Conservation (phyloP, 495 filamentous ascomycete genomes). For the Hypoxylon subgilvum region DNA sequence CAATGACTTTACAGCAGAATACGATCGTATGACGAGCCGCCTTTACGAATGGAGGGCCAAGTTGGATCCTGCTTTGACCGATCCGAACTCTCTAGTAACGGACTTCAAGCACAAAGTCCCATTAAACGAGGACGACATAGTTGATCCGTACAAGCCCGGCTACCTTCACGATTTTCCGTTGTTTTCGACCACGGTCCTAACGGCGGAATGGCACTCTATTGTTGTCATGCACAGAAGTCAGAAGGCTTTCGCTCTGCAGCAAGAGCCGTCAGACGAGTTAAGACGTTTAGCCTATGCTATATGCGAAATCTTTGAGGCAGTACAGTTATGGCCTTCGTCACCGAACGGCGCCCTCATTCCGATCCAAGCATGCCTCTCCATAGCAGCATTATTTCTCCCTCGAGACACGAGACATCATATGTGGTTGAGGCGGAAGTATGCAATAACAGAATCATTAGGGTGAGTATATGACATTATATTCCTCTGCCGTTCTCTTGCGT, state of each 20-base stretch:
- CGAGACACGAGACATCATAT: conserved; percentile 73
- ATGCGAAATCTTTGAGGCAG: conserved; percentile 77
- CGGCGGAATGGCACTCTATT: conserved; percentile 77
- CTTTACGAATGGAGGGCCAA: conserved; percentile 63
- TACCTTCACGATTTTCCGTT: conserved; percentile 69
- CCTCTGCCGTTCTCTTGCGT: not conserved
- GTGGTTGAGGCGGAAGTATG: conserved; percentile 84
- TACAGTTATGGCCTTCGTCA: conserved; percentile 73
- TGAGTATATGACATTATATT: conserved; percentile 55
- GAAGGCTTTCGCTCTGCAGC: conserved; percentile 50
- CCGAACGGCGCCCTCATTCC: conserved; percentile 71
- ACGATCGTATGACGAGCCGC: conserved; percentile 59
- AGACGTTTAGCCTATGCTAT: conserved; percentile 67
- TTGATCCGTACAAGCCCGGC: conserved; percentile 72
- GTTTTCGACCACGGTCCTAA: conserved; percentile 73
- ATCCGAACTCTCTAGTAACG: conserved; percentile 62
- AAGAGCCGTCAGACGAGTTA: conserved; percentile 55
- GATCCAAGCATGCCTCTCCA: conserved; percentile 76
- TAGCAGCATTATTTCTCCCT: conserved; percentile 78
- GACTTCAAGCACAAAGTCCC: conserved; percentile 61
- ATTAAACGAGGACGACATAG: conserved; percentile 66
- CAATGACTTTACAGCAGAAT: conserved; percentile 68
- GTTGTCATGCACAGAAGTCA: conserved; percentile 82
- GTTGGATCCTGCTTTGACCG: conserved; percentile 64
- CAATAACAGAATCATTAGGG: conserved; percentile 80